Evolutionary conservation across 768 basidiomycete genomes (phyloP).

Genomic region (Tulasnella sp.): DNA sequence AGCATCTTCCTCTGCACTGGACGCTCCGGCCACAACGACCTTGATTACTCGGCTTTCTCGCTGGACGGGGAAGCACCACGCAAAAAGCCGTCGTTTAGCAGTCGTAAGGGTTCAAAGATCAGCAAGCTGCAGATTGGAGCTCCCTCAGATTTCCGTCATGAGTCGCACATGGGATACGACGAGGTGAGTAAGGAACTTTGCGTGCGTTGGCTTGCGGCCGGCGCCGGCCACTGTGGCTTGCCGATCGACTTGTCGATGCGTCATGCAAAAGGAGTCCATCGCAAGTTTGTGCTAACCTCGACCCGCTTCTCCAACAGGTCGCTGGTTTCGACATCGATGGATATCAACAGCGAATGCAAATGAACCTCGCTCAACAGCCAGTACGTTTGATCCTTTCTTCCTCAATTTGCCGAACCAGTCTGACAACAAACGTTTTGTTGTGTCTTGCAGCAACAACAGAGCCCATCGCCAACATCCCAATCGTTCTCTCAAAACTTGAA

Average conservation of each 20-base stretch:
- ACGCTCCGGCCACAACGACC: conserved; percentile 13
- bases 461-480: background rate
- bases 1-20: conserved; percentile 15
- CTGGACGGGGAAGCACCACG: background rate
- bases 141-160: conserved; percentile 18
- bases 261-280: background rate
- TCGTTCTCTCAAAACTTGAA: background rate
- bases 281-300: background rate
- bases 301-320: background rate
- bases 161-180: conserved; percentile 18
- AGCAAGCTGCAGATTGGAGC: conserved; percentile 17
- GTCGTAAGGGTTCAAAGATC: conserved; percentile 11
- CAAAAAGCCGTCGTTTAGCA: conserved; percentile 2
- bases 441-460: background rate
- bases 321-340: background rate
- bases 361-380: background rate
- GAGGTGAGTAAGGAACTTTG: conserved; percentile 12
- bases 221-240: background rate
- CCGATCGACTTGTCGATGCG: background rate
- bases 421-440: background rate
- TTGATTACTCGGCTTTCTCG: conserved; percentile 4
- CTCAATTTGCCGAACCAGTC: background rate
- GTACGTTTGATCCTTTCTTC: background rate
- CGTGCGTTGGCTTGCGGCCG: background rate
- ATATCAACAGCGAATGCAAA: background rate